These are phyloP conservation scores for Leccinum boreale DNA, from an alignment of 768 basidiomycete genomes.

Conservation along the genomic window DNA sequence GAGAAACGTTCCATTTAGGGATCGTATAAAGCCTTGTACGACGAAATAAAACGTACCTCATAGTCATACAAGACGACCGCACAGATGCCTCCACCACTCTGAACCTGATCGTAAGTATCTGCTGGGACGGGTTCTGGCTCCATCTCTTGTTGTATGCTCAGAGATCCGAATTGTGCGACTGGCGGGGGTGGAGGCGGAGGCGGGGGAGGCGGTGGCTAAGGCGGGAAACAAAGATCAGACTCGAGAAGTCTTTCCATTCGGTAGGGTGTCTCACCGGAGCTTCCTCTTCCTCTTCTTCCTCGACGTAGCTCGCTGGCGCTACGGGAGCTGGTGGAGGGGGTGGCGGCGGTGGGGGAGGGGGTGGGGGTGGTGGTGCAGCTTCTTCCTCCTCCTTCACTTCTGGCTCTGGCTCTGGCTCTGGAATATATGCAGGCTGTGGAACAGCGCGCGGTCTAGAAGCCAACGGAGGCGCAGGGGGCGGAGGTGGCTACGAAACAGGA, in stretches of 20 bases:
- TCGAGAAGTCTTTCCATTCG: neutral
- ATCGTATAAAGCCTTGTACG: neutral
- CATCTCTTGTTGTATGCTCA: constrained; percentile 35
- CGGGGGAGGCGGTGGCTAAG: constrained; percentile 19
- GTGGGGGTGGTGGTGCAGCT: constrained; percentile 9
- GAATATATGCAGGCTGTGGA: constrained; percentile 16
- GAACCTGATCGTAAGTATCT: constrained; percentile 12
- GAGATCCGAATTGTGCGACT: constrained; percentile 29
- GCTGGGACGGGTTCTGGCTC: constrained; percentile 30
- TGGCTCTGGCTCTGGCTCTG: constrained; percentile 12
- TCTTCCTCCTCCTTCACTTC: constrained; percentile 14
- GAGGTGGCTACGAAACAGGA: constrained; percentile 21
- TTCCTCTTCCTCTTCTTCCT: constrained; percentile 12
- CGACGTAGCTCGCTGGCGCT: neutral
- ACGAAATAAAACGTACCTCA: constrained; percentile 41
- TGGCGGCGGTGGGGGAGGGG: constrained; percentile 30
- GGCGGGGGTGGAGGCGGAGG: constrained; percentile 44
- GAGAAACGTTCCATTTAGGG: neutral
- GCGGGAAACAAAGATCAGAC: neutral
- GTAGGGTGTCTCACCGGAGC: constrained; percentile 6
- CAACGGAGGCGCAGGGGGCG: constrained; percentile 25
- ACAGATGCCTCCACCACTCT: constrained; percentile 45
- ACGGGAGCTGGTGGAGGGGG: constrained; percentile 23
- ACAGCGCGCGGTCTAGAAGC: constrained; percentile 17
- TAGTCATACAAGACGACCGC: constrained; percentile 84